These are phyloP conservation scores for Spathaspora arborariae DNA, from an alignment of 805 yeast species.

Conservation along the genomic window DNA sequence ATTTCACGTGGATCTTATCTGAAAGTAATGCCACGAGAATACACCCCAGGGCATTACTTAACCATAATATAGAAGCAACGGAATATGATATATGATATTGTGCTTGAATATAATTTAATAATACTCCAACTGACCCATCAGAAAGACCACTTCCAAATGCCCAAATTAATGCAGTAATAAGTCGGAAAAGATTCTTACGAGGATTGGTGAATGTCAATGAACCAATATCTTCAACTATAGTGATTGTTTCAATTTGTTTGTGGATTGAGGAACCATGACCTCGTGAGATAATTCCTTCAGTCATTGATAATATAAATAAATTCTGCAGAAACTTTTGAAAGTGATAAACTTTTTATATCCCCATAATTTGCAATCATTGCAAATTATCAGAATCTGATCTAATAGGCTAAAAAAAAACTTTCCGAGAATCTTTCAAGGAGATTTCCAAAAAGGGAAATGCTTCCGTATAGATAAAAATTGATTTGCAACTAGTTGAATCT, in stretches of 20 bases:
- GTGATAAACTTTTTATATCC: background rate
- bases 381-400: background rate
- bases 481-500: background rate
- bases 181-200: slow-evolving; percentile 39
- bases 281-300: background rate
- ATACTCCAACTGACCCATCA: slow-evolving; percentile 60
- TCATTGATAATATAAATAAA: background rate
- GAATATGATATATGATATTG: slow-evolving; percentile 48
- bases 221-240: background rate
- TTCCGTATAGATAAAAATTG: background rate
- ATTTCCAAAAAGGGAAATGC: background rate
- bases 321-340: background rate
- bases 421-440: background rate
- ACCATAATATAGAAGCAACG: slow-evolving; percentile 56
- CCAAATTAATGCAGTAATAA: slow-evolving; percentile 40
- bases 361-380: background rate
- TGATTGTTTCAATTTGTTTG: background rate
- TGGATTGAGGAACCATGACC: background rate
- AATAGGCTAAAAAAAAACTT: background rate
- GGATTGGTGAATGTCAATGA: slow-evolving; percentile 39
- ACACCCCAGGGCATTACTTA: slow-evolving; percentile 53
- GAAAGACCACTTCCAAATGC: slow-evolving; percentile 40
- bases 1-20: slow-evolving; percentile 36
- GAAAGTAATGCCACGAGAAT: slow-evolving; percentile 46
- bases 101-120: slow-evolving; percentile 51